phyloP scores from a whole-genome alignment of 2,329 filamentous ascomycete genomes.

The Pyricularia pennisetigena region DNA sequence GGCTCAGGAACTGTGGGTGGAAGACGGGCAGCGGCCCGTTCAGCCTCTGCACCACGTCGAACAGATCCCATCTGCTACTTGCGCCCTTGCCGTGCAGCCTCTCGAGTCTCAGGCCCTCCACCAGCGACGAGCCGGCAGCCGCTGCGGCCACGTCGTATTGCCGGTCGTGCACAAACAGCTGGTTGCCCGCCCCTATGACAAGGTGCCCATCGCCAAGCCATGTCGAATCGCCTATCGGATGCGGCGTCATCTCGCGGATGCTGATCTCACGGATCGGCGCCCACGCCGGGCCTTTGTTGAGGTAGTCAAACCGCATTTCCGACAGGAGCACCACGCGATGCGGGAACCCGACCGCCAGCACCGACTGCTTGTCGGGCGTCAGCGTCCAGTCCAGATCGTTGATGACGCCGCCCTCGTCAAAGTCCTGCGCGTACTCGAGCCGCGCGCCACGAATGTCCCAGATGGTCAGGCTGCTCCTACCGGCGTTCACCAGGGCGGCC shows the following conservation, averaged over 20 bases:
- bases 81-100: slow-evolving; percentile 30
- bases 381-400: slow-evolving; percentile 91
- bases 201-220: slow-evolving; percentile 83
- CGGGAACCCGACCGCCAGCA: slow-evolving; percentile 87
- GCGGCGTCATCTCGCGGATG: slow-evolving; percentile 72
- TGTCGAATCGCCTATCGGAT: slow-evolving; percentile 85
- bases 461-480: slow-evolving; percentile 69
- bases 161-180: slow-evolving; percentile 77
- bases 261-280: slow-evolving; percentile 73
- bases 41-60: slow-evolving; percentile 70
- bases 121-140: slow-evolving; percentile 34
- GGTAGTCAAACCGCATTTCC: slow-evolving; percentile 85
- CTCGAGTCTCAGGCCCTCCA: slow-evolving; percentile 39
- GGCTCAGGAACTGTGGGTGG: slow-evolving; percentile 82
- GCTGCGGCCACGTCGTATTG: slow-evolving; percentile 47
- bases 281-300: slow-evolving; percentile 86
- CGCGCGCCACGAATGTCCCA: slow-evolving; percentile 81
- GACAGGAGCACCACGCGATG: slow-evolving; percentile 73
- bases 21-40: slow-evolving; percentile 86
- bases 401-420: slow-evolving; percentile 63
- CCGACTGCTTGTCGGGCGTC: slow-evolving; percentile 79
- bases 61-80: slow-evolving; percentile 51
- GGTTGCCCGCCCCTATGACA: slow-evolving; percentile 82
- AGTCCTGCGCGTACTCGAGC: slow-evolving; percentile 71
- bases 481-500: slow-evolving; percentile 68